Evolutionary conservation across 441 rosid genomes (phyloP), one percentile per base, ranked within the genome.

Genomic region (Heliophila coronopifolia): DNA sequence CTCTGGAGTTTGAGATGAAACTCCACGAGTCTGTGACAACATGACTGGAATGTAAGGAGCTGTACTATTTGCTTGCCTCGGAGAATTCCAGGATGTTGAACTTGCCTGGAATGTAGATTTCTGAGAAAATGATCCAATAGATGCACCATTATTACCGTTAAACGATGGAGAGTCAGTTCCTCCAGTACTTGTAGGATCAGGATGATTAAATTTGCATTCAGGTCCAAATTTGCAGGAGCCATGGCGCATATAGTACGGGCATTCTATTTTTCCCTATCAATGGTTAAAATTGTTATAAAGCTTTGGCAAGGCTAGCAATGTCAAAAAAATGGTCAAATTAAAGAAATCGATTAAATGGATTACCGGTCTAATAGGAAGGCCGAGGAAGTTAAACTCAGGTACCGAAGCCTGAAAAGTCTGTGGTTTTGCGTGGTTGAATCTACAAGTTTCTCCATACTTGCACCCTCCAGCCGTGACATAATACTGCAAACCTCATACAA

Each of bases 381-480:
- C 93, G 20, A 89, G 66, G 77, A 86, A 89, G 78, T 93, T 93
- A 49, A 89, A 77, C 65, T 80, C 94, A 9, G 61, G 62, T 50
- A 35, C 39, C 2, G 82, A 73, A 19, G 57, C 7, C 5, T 22
- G 59, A 3, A 33, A 55, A 59, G 69, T 3, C 32, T 70, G 77
- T 48, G 71, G 59, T 58, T 57, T 76, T 0, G 78, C 51, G 76
- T 93, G 99, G 65, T 63, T 80, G 80, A 69, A 93, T 71, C 84
- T 79, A 68, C 99, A 93, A 57, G 82, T 74, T 50, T 77, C 75
- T 48, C 97, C 97, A 69, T 67, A 93, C 77, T 89, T 93, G 61
- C 99, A 93, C 18, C 99, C 97, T 31, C 94, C 97, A 35, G 88
- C 78, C 65, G 77, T 81, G 59, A 80, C 62, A 80, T 82, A 93